phyloP scores from a whole-genome alignment of 106 monocot genomes.

The Ottelia alismoides region DNA sequence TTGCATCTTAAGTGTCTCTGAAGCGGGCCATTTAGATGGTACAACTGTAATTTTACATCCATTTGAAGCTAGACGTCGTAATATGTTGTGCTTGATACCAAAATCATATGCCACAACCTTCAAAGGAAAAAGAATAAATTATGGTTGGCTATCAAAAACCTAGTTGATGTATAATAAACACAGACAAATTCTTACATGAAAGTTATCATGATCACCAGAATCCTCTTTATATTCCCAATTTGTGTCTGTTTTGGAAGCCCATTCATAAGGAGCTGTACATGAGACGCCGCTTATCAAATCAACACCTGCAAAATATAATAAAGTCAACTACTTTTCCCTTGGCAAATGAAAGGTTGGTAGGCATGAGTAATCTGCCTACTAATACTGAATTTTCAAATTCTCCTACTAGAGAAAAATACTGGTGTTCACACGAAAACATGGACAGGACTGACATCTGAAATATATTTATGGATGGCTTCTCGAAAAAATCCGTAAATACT shows the following conservation, averaged over 20 bases:
- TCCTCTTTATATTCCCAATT: constrained; percentile 70
- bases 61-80: constrained; percentile 82
- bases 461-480: too few species aligned
- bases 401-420: too few species aligned
- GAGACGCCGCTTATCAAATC: constrained; percentile 95
- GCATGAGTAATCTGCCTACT: too few species aligned
- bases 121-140: not conserved
- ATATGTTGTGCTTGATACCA: constrained; percentile 90
- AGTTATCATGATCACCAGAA: constrained; percentile 13
- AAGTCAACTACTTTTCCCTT: too few species aligned
- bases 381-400: too few species aligned
- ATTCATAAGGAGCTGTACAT: constrained; percentile 66
- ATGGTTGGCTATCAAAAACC: too few species aligned
- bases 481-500: too few species aligned
- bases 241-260: constrained; percentile 44
- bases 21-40: constrained; percentile 82
- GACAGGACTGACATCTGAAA: too few species aligned
- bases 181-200: constrained; percentile 83
- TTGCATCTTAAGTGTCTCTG: constrained; percentile 51
- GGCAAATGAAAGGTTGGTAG: too few species aligned
- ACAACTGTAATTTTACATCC: constrained; percentile 97
- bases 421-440: too few species aligned
- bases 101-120: constrained; percentile 99
- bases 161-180: too few species aligned
- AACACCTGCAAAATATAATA: constrained; percentile 83